Base-by-base conservation (phyloP, 805 yeast species). In the Saturnispora galanensis region DNA sequence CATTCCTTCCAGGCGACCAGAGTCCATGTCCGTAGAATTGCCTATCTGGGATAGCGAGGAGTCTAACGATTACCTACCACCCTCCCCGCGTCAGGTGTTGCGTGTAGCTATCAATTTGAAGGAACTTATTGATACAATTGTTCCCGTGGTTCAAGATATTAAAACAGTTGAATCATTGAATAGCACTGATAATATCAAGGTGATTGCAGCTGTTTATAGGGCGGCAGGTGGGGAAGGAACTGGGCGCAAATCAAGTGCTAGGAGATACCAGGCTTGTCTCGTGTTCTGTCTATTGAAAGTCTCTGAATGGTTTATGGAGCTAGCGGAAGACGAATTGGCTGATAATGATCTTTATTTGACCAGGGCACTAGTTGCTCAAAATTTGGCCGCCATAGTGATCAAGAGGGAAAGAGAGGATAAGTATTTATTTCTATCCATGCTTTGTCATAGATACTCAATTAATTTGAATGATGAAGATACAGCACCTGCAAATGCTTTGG, bases 161-260 rank as follows among this genome's bases (percentile, higher is more conserved):
- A 15, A 16, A 10, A 68, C 68, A 3, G 72, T 86, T 38, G 64
- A 75, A 5, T 61, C 70, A 9, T 76, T 78, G 5, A 77, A 75
- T 44, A 77, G 86, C 0, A 16, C 12, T 21, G 40, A 32, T 18
- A 70, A 78, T 1, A 70, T 84, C 33, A 67, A 69, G 13, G 84
- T 84, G 2, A 58, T 83, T n/a, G 58, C 68, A 11, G 68, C 85
- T 47, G 82, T 79, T 2, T 68, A 74, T 44, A 72, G 70, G 28
- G 93, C 95, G 5, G 94, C 94, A 15, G 94, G 94, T 9, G 95
- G 95, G 16, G 68, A 68, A 40, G 86, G 86, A 5, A 63, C 74
- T 39, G 84, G 82, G 2, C 62, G 67, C 41, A 79, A 77, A 1
- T 64, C 81, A 0, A 69, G 81, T 1, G 68, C 80, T 0, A 67